These are phyloP conservation scores for Luzula sylvatica DNA, from an alignment of 176 grass and related monocot genomes.

Conservation along the genomic window DNA sequence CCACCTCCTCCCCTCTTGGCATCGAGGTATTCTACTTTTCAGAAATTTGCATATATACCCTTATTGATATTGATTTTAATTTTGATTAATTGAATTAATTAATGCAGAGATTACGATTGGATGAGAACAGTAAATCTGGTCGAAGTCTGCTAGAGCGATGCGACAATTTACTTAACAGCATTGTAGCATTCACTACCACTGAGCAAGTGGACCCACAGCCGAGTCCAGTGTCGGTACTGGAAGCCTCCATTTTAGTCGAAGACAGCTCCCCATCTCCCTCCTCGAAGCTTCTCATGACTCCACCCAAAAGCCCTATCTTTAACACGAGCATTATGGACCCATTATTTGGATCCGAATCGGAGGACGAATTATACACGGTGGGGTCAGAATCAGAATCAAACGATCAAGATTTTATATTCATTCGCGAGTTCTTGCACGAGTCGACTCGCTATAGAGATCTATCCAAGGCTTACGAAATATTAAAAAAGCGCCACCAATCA, in stretches of 20 bases:
- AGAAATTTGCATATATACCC: not conserved
- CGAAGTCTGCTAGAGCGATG: slow-evolving; percentile 59
- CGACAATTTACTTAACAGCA: slow-evolving; percentile 68
- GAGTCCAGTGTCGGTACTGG: slow-evolving; percentile 84
- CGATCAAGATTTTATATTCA: slow-evolving; percentile 48
- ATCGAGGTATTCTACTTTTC: slow-evolving; percentile 52
- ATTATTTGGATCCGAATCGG: slow-evolving; percentile 7
- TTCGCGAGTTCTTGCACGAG: slow-evolving; percentile 32
- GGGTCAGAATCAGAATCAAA: slow-evolving; percentile 1
- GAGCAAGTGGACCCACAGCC: slow-evolving; percentile 56
- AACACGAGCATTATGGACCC: not conserved
- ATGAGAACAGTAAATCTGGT: slow-evolving; percentile 21
- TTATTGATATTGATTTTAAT: too few species aligned
- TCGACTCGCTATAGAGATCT: slow-evolving; percentile 10
- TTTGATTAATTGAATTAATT: too few species aligned
- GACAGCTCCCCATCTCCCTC: slow-evolving; percentile 67
- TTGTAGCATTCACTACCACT: slow-evolving; percentile 53
- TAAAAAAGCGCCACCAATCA: slow-evolving; percentile 19
- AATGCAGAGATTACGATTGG: slow-evolving; percentile 27
- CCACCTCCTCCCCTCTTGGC: slow-evolving; percentile 39
- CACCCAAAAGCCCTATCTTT: not conserved
- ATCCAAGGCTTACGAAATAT: slow-evolving; percentile 23
- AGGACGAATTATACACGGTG: slow-evolving; percentile 26
- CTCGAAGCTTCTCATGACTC: slow-evolving; percentile 23
- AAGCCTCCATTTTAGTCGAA: slow-evolving; percentile 57